Base-by-base conservation (phyloP, 768 basidiomycete genomes). In the Nevesoporus exiguus region DNA sequence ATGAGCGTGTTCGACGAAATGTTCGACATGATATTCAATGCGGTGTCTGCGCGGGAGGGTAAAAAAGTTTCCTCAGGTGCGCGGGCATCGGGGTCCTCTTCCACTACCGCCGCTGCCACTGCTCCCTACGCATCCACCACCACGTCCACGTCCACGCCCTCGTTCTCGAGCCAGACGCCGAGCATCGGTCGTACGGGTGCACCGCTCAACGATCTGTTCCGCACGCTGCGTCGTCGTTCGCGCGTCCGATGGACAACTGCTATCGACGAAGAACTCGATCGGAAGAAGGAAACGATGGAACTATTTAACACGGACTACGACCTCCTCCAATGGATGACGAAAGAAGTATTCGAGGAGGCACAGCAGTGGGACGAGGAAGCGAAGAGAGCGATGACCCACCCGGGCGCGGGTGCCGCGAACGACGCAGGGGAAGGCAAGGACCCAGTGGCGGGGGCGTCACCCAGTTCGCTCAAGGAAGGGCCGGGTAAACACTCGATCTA, bases 211-310 rank as follows among this genome's bases (percentile, higher is more conserved):
- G 82, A 85, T 50, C 62, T 88, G 15, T 81, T 85, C 55, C 73
- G 76, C 24, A 80, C 76, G 34, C 73, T 88, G 30, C 79, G 82
- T 19, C 75, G 77, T 17, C 78, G 78, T 45, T 80, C 77, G 52
- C 70, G 73, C 29, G 56, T 76, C 52, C 77, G 78, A 58, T 81
- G 80, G 77, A 77, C 81, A 2, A 73, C 77, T 9, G 77, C 77
- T 43, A 68, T 73, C 24, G 76, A 82, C 49, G 78, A 84, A 52
- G 73, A 78, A 47, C 70, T 89, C 25, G 90, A 91, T 60, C 72
- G 76, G 22, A 83, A 85, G 64, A 85, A 84, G 66, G 90, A 90
- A 56, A 80, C 81, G 52, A 88, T 94, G 76, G 79, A 86, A 47
- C 64, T 80, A 17, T 90, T 86, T 59, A 72, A 77, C 22, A 85